A percentile compares a stretch with the other conserved stretches of the same genome.
phyloP scores from a whole-genome alignment of 2,329 filamentous ascomycete species.

The Penicillium sp. region DNA sequence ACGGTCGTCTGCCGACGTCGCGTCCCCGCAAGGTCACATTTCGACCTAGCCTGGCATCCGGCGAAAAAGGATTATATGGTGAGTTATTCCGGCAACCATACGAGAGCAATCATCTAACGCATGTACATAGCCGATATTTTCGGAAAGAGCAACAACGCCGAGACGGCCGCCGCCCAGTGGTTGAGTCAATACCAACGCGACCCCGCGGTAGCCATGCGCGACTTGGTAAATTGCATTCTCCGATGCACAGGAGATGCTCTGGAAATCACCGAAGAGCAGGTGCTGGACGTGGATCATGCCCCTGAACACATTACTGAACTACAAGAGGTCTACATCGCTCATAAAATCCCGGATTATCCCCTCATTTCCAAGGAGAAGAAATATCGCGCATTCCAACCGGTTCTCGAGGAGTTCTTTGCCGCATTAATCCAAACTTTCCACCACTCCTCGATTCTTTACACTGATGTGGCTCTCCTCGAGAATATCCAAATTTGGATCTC shows the following conservation, averaged over 20 bases:
- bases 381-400: slow-evolving; percentile 74
- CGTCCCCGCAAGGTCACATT: slow-evolving; percentile 56
- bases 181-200: slow-evolving; percentile 59
- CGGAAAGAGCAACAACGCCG: slow-evolving; percentile 56
- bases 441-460: slow-evolving; percentile 79
- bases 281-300: slow-evolving; percentile 86
- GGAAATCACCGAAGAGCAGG: slow-evolving; percentile 77
- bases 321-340: slow-evolving; percentile 83
- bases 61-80: slow-evolving; percentile 63
- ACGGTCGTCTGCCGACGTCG: slow-evolving; percentile 48
- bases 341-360: slow-evolving; percentile 87
- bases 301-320: slow-evolving; percentile 77
- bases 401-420: slow-evolving; percentile 77
- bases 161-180: slow-evolving; percentile 63
- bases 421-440: slow-evolving; percentile 77
- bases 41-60: slow-evolving; percentile 56
- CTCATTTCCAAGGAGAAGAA: slow-evolving; percentile 80
- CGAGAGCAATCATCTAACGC: slow-evolving; percentile 29
- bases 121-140: slow-evolving; percentile 60
- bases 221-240: slow-evolving; percentile 65
- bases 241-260: slow-evolving; percentile 77
- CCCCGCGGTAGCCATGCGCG: slow-evolving; percentile 58
- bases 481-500: slow-evolving; percentile 89
- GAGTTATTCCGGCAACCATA: slow-evolving; percentile 25
- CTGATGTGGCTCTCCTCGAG: slow-evolving; percentile 75